Percentiles rank a stretch among this genome's conserved stretches.
Evolutionary conservation across 2,329 filamentous ascomycete species (phyloP).

Genomic region (Blumeriella jaapii): DNA sequence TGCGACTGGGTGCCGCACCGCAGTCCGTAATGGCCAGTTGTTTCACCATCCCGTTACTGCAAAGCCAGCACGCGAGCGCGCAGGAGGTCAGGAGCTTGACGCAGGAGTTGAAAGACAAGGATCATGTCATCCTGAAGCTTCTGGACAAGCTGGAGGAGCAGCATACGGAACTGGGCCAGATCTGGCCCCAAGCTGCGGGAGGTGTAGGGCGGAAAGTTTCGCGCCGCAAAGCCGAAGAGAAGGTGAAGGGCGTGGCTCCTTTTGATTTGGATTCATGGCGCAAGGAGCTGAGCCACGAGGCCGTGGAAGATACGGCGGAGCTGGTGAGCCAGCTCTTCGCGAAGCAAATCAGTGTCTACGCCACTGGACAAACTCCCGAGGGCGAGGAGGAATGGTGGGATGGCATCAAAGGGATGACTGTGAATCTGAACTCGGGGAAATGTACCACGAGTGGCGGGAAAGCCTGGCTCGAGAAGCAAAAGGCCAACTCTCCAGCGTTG

Average conservation of each 20-base stretch:
- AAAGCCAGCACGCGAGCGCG: constrained; percentile 32
- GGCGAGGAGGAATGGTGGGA: constrained; percentile 24
- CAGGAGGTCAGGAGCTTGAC: constrained; percentile 34
- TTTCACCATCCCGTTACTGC: constrained; percentile 37
- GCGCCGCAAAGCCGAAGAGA: constrained; percentile 26
- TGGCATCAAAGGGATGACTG: constrained; percentile 17
- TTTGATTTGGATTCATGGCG: constrained; percentile 31
- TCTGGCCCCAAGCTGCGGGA: constrained; percentile 35
- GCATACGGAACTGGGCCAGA: constrained; percentile 37
- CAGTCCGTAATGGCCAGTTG: constrained; percentile 31
- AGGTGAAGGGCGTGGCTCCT: constrained; percentile 35
- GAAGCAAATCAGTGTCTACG: neutral
- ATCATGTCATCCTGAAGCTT: constrained; percentile 41
- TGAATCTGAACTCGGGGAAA: constrained; percentile 14
- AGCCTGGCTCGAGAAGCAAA: neutral
- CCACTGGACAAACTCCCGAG: neutral
- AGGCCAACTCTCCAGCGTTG: neutral
- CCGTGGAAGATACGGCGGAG: constrained; percentile 7
- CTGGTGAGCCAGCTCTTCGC: constrained; percentile 20
- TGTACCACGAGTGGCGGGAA: constrained; percentile 13
- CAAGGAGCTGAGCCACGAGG: constrained; percentile 4
- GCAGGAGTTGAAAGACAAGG: constrained; percentile 37
- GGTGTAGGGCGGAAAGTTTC: constrained; percentile 30
- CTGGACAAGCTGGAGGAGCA: constrained; percentile 41
- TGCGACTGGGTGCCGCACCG: constrained; percentile 37